Conservation (phyloP, 108 stramenopile genomes). For the Pseudonitzschia delicatissima region DNA sequence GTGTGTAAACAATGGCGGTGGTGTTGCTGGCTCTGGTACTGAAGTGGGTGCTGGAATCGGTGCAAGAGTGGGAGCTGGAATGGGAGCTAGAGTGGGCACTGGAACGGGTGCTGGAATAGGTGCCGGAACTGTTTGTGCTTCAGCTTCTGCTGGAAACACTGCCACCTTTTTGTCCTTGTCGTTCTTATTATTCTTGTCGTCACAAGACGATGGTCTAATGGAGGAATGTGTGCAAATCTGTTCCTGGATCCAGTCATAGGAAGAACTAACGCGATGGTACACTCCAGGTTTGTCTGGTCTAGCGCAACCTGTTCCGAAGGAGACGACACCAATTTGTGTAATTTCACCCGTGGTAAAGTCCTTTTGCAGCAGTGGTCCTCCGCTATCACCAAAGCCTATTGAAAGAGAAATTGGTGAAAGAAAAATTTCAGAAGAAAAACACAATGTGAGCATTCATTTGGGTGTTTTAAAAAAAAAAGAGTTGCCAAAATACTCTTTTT, state of each 20-base stretch:
- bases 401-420: background rate
- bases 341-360: background rate
- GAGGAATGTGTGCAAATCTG: slow-evolving; percentile 35
- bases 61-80: background rate
- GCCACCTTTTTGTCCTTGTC: background rate
- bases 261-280: slow-evolving; percentile 36
- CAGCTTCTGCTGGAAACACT: background rate
- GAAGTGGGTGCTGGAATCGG: background rate
- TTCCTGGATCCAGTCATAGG: slow-evolving; percentile 35
- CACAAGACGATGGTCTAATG: slow-evolving; percentile 24
- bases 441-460: background rate
- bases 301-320: slow-evolving; percentile 48
- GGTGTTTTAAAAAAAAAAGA: background rate
- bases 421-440: background rate
- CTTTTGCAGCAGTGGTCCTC: slow-evolving; percentile 34
- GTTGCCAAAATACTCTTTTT: background rate
- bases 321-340: slow-evolving; percentile 40
- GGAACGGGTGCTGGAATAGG: background rate
- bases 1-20: background rate
- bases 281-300: slow-evolving; percentile 34
- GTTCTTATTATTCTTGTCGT: no score
- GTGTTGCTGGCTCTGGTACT: background rate
- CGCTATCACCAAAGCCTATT: slow-evolving; percentile 32
- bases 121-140: background rate
- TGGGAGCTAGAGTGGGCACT: slow-evolving; percentile 1